Percentiles rank a stretch among this genome's conserved stretches.
These are phyloP conservation scores for Candida fluviatilis DNA, from an alignment of 805 yeast genomes.

Conservation along the genomic window DNA sequence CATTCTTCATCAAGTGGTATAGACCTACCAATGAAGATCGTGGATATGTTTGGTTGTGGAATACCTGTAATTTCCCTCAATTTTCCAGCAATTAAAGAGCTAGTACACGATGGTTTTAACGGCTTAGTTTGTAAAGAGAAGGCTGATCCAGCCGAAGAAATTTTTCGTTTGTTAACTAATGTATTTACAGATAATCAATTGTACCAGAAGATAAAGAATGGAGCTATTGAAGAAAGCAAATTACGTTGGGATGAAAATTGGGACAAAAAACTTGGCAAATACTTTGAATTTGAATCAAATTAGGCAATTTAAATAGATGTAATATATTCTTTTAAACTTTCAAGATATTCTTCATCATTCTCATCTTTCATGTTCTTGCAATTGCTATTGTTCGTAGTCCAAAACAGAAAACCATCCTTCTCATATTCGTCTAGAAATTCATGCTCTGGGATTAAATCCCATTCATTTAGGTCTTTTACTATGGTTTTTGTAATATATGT, in stretches of 20 bases:
- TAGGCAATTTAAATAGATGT: constrained; percentile 4
- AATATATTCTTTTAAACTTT: constrained; percentile 11
- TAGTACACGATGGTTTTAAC: constrained; percentile 64
- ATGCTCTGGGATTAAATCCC: constrained; percentile 54
- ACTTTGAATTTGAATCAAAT: constrained; percentile 16
- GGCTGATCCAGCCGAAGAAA: constrained; percentile 19
- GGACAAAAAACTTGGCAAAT: constrained; percentile 42
- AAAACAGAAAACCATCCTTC: constrained; percentile 44
- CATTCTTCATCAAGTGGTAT: constrained; percentile 91
- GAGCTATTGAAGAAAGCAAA: constrained; percentile 70
- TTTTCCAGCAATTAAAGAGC: constrained; percentile 74
- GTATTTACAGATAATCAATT: constrained; percentile 27
- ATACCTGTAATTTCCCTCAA: constrained; percentile 79
- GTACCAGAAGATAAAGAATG: constrained; percentile 45
- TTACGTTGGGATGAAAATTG: constrained; percentile 77
- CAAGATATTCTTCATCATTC: constrained; percentile 27
- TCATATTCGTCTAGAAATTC: constrained; percentile 38
- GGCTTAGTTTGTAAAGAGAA: constrained; percentile 48
- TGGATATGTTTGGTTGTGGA: constrained; percentile 95
- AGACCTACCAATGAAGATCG: constrained; percentile 95
- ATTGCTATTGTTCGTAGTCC: constrained; percentile 33
- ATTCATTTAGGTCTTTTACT: constrained; percentile 19
- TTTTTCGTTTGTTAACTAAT: constrained; percentile 20
- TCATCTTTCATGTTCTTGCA: constrained; percentile 27
- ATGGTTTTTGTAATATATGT: constrained; percentile 34